Conservation (phyloP, 2,329 filamentous ascomycete species). For the Fusarium virguliforme region DNA sequence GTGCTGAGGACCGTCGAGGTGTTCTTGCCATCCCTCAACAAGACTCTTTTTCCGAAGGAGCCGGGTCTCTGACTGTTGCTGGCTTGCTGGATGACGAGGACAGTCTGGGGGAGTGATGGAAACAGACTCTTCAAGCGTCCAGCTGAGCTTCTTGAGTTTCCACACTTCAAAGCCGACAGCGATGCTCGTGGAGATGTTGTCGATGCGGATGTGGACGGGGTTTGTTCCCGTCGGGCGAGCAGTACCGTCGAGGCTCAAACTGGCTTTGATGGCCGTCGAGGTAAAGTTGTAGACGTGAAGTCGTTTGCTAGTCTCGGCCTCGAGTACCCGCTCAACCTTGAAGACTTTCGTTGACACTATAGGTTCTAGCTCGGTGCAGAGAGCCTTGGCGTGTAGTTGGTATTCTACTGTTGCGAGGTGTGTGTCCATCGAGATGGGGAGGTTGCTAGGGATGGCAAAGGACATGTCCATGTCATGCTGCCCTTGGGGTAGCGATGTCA, state of each 20-base stretch:
- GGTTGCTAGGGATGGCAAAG: background rate
- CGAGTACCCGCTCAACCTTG: background rate
- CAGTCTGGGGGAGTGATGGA: background rate
- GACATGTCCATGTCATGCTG: background rate
- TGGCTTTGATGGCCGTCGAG: background rate
- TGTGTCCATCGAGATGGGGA: background rate
- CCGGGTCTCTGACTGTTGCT: background rate
- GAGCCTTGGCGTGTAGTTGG: background rate
- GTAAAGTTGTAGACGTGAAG: background rate
- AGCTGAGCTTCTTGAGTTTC: constrained; percentile 8
- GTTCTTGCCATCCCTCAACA: background rate
- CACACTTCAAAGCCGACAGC: background rate
- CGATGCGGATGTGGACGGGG: background rate
- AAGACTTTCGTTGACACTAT: background rate
- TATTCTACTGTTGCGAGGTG: background rate
- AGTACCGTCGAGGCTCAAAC: background rate
- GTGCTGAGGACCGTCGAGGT: background rate
- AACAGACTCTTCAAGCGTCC: constrained; percentile 12
- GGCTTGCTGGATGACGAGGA: background rate
- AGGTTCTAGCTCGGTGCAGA: background rate
- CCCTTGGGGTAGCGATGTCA: background rate
- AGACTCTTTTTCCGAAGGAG: background rate
- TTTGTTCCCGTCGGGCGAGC: background rate
- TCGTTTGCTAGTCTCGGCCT: background rate
- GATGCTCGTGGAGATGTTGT: background rate